These are phyloP conservation scores for Tolypocladium cylindrosporum DNA, from an alignment of 2,329 filamentous ascomycete species.

Conservation along the genomic window DNA sequence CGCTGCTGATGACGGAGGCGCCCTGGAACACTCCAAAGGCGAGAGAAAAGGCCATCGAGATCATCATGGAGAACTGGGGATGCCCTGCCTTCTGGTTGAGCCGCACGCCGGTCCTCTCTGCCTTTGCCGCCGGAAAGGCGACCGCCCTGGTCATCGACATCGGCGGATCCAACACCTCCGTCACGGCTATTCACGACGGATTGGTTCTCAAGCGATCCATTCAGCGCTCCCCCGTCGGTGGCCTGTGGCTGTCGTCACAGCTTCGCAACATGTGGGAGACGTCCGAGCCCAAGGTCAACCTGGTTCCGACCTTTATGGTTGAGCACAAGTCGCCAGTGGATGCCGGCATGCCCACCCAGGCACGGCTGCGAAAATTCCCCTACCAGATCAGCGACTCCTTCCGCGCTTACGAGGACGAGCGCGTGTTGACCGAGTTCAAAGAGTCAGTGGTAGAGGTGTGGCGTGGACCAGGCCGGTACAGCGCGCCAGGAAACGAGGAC, in stretches of 20 bases:
- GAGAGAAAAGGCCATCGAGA: slow-evolving; percentile 88
- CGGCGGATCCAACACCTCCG: slow-evolving; percentile 77
- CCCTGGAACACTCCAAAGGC: slow-evolving; percentile 85
- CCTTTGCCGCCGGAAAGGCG: slow-evolving; percentile 87
- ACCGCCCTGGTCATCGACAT: slow-evolving; percentile 89
- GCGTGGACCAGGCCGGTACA: slow-evolving; percentile 66
- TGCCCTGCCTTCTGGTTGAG: slow-evolving; percentile 91
- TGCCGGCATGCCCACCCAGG: slow-evolving; percentile 69
- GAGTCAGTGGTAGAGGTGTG: slow-evolving; percentile 94
- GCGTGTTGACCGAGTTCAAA: slow-evolving; percentile 91
- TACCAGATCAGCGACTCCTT: slow-evolving; percentile 58
- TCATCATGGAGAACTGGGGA: slow-evolving; percentile 96
- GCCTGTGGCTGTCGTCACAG: slow-evolving; percentile 83
- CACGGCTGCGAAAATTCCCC: slow-evolving; percentile 60
- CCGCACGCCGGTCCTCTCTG: slow-evolving; percentile 77
- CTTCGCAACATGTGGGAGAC: slow-evolving; percentile 70
- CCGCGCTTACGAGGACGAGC: slow-evolving; percentile 79
- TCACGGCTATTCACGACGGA: slow-evolving; percentile 88
- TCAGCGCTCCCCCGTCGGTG: slow-evolving; percentile 74
- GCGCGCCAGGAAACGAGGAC: slow-evolving; percentile 62
- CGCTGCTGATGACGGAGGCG: slow-evolving; percentile 85
- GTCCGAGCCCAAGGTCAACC: slow-evolving; percentile 58
- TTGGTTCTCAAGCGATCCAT: slow-evolving; percentile 88
- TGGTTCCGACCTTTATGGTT: slow-evolving; percentile 81
- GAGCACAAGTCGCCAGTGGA: slow-evolving; percentile 83